Conservation (phyloP, 495 filamentous ascomycete genomes). For the Trichoderma reesei region DNA sequence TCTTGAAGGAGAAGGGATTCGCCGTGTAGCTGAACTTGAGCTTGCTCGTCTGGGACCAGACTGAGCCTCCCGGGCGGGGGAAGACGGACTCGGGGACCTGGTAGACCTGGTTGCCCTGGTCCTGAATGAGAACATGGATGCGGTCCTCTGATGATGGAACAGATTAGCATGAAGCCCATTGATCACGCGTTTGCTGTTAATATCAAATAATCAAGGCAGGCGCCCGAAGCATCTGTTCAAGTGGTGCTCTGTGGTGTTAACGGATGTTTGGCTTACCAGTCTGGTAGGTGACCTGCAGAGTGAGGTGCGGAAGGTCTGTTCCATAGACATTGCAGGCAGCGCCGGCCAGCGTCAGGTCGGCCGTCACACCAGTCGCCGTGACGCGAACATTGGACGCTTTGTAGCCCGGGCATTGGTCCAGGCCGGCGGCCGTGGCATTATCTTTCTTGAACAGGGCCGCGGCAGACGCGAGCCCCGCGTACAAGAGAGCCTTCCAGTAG, state of each 20-base stretch:
- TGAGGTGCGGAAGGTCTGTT: conserved; percentile 54
- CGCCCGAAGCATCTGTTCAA: no score
- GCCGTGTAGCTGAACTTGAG: conserved; percentile 57
- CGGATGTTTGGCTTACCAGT: conserved; percentile 44
- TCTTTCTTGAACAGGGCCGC: conserved; percentile 18
- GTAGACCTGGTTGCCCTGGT: conserved; percentile 63
- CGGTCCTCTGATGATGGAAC: conserved; percentile 45
- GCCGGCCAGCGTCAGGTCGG: conserved; percentile 58
- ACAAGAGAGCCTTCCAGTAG: conserved; percentile 8
- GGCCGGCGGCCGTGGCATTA: neutral
- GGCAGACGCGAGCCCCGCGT: conserved; percentile 20
- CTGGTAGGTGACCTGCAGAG: conserved; percentile 65
- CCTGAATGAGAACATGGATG: conserved; percentile 76
- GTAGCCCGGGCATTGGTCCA: conserved; percentile 58
- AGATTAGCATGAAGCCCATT: neutral
- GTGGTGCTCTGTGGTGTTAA: neutral
- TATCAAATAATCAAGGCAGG: no score
- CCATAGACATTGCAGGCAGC: conserved; percentile 63
- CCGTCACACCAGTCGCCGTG: conserved; percentile 42
- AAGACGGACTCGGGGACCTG: conserved; percentile 68
- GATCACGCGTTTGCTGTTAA: neutral
- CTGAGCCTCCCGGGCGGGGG: conserved; percentile 42
- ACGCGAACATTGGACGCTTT: conserved; percentile 53
- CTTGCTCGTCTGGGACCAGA: conserved; percentile 21
- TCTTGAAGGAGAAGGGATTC: conserved; percentile 67